Percentiles rank a stretch among this genome's conserved stretches.
These are phyloP conservation scores for Aurinia saxatilis DNA, from an alignment of 345 rosid genomes.

Conservation along the genomic window DNA sequence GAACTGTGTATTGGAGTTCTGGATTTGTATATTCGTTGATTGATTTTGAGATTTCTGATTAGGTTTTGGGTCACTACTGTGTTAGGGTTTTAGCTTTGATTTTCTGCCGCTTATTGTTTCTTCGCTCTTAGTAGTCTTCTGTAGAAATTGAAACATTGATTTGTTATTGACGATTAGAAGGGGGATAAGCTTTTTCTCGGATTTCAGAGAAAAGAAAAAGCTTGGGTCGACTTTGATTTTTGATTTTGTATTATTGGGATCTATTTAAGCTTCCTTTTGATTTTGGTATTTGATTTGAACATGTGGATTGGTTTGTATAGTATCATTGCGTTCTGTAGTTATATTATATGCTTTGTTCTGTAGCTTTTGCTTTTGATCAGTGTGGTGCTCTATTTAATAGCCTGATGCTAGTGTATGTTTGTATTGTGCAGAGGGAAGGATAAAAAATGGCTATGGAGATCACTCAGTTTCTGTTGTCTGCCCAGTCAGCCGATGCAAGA, in stretches of 20 bases:
- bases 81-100: conserved; percentile 7
- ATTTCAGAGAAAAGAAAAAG: background rate
- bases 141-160: background rate
- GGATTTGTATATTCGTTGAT: background rate
- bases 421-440: conserved; percentile 23
- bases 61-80: background rate
- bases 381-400: background rate
- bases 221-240: background rate
- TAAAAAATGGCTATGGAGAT: conserved; percentile 73
- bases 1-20: background rate
- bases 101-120: background rate
- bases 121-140: background rate
- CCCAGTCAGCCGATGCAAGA: conserved; percentile 73
- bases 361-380: background rate
- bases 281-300: background rate
- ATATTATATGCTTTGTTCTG: background rate
- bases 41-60: too few relatives aligned
- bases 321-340: background rate
- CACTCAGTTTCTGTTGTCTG: conserved; percentile 66
- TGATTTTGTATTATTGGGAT: background rate
- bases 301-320: background rate
- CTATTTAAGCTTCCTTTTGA: too few relatives aligned
- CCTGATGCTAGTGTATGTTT: background rate
- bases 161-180: background rate
- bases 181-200: background rate